Base-by-base conservation (phyloP, 495 filamentous ascomycete species). In the Hyaloscypha variabilis region DNA sequence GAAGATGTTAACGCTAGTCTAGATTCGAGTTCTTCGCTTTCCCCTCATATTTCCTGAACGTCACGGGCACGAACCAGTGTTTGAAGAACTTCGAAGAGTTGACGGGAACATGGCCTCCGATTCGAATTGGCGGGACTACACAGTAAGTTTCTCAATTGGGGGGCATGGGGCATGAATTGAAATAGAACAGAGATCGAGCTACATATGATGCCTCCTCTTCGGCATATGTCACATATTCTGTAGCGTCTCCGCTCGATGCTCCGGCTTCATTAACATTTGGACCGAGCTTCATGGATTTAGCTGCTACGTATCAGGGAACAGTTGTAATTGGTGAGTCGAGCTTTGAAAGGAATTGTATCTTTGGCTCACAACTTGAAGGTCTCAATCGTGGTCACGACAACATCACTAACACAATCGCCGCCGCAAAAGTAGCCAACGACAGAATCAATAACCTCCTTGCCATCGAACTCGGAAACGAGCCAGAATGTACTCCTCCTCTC, bases 401-500 rank as follows among this genome's bases (percentile, higher is more conserved):
- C 19, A 75, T 85, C 50, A 73, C 74, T 2, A 87, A 88, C 63
- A 87, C 83, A 0, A 83, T 87, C 49, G 75, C 77, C 0, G 85
- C 86, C 1, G 84, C 85, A 0, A 79, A 75, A 46, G 71, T 81
- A 1, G 82, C 79, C 1, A 76, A 79, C 23, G 66, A 64, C 0
- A 72, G 79, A 29, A 80, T 85, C 52, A 69, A 64, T 10, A 87
- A 86, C 63, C 69, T 88, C 24, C 77, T 83, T 31, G 81, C 84
- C 2, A 82, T 88, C 51, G 86, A 88, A 68, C 74, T 88, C 1
- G 85, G 86, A 1, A 88, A 88, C 58, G 85, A 88, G 61, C 85
- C 85, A 0, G 83, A 87, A 68, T 87, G 85, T 85, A 73, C 65
- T 81, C 66, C 29, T 46, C 39, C 2, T 4, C 19, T 17, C 39